Percentiles rank a stretch among this genome's conserved stretches.
Evolutionary conservation across 1,284 basidiomycete genomes (phyloP).

Genomic region (Cryptococcus neoformans): DNA sequence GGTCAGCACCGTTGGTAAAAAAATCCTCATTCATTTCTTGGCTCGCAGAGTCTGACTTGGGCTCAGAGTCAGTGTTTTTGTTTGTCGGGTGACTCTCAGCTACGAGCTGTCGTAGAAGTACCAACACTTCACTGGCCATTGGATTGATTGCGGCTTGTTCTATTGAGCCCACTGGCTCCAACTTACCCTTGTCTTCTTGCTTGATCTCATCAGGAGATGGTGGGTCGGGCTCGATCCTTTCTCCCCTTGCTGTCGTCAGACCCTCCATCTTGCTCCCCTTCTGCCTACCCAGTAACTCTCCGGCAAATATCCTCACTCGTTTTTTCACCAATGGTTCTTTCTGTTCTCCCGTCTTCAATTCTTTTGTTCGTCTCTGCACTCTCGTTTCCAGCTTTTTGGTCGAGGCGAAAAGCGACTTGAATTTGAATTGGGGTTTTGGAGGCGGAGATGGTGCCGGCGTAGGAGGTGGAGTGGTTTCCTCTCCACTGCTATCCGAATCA

Average conservation of each 20-base stretch:
- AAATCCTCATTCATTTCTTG: background rate
- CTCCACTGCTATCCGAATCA: slow-evolving; percentile 11
- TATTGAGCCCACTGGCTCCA: background rate
- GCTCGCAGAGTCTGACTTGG: no score
- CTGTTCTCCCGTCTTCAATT: slow-evolving; percentile 1
- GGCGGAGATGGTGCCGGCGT: background rate
- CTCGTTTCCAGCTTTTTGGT: background rate
- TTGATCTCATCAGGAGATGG: background rate
- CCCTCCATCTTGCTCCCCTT: slow-evolving; percentile 1
- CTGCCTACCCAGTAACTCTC: slow-evolving; percentile 6
- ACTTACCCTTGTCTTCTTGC: background rate
- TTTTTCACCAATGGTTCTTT: slow-evolving; percentile 5
- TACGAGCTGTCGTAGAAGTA: slow-evolving; percentile 6
- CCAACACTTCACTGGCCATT: slow-evolving; percentile 5
- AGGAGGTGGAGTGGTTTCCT: slow-evolving; percentile 9
- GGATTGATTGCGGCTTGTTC: background rate
- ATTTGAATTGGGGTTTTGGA: slow-evolving; percentile 9
- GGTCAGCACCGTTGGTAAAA: background rate
- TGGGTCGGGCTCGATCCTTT: background rate
- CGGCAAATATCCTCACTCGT: slow-evolving; percentile 13
- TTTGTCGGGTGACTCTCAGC: slow-evolving; percentile 3
- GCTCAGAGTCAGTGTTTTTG: background rate
- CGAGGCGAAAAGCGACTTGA: slow-evolving; percentile 9
- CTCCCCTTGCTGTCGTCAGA: slow-evolving; percentile 9
- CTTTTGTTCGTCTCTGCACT: background rate